phyloP scores from a whole-genome alignment of 768 basidiomycete species.

The Kondoa subrosea region DNA sequence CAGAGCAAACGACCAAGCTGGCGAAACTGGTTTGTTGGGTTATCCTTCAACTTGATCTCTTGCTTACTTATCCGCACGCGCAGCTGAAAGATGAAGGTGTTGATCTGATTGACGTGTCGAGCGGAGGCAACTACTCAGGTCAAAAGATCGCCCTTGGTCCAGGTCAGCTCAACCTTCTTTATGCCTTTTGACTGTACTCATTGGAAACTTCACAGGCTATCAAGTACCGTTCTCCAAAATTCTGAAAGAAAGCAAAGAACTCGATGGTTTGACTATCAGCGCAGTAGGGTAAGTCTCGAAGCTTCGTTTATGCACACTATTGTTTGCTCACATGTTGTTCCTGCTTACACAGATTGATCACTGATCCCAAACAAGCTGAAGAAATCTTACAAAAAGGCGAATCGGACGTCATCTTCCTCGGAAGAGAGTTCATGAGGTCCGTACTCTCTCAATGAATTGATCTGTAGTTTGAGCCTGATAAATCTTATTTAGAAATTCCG shows the following conservation, averaged over 20 bases:
- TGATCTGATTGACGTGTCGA: constrained; percentile 58
- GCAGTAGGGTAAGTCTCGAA: not conserved
- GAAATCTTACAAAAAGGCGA: constrained; percentile 39
- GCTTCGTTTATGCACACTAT: constrained; percentile 30
- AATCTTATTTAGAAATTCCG: not conserved
- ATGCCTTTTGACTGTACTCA: not conserved
- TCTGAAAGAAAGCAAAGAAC: constrained; percentile 45
- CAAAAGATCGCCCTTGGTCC: constrained; percentile 41
- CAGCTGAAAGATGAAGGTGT: constrained; percentile 40
- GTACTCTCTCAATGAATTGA: constrained; percentile 25
- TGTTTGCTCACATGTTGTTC: constrained; percentile 11
- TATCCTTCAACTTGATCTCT: constrained; percentile 26
- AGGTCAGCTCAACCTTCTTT: not conserved
- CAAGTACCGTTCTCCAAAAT: constrained; percentile 56
- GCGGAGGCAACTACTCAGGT: constrained; percentile 48
- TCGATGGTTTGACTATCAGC: not conserved
- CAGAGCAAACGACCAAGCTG: constrained; percentile 54
- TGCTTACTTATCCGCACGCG: not conserved
- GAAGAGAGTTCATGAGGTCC: constrained; percentile 18
- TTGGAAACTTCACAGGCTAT: constrained; percentile 39
- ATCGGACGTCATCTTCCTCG: constrained; percentile 44
- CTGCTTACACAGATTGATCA: constrained; percentile 53
- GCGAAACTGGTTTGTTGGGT: constrained; percentile 33
- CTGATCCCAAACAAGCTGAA: constrained; percentile 38
- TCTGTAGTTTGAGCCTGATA: constrained; percentile 14